These are phyloP conservation scores for Peronospora destructor DNA, from an alignment of 352 stramenopile species.

Conservation along the genomic window DNA sequence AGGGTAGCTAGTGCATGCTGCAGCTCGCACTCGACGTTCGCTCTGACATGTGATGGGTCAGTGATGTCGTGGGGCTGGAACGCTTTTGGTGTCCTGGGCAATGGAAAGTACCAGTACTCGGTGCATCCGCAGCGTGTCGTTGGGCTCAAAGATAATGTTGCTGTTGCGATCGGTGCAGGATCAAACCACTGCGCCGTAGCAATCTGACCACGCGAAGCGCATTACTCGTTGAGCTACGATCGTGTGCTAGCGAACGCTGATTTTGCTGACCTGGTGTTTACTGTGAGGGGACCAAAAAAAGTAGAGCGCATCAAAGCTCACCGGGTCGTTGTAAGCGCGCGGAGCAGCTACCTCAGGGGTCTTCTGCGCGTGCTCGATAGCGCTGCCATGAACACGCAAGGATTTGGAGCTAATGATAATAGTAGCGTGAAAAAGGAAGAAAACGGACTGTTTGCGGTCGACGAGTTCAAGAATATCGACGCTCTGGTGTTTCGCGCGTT, in stretches of 20 bases:
- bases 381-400: background rate
- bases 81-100: conserved; percentile 64
- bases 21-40: conserved; percentile 74
- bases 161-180: conserved; percentile 45
- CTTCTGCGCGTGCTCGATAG: conserved; percentile 39
- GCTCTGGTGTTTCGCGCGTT: conserved; percentile 55
- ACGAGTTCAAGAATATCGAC: conserved; percentile 56
- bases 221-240: conserved; percentile 63
- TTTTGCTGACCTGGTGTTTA: conserved; percentile 55
- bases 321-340: conserved; percentile 48
- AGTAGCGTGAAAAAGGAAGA: conserved; percentile 1
- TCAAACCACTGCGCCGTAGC: conserved; percentile 66
- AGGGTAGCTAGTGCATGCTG: conserved; percentile 38
- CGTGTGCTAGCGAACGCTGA: conserved; percentile 37
- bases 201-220: conserved; percentile 42
- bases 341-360: conserved; percentile 52
- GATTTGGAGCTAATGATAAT: background rate
- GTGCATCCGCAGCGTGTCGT: conserved; percentile 60
- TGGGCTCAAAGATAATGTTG: conserved; percentile 51
- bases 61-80: conserved; percentile 88
- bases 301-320: conserved; percentile 34
- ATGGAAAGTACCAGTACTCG: conserved; percentile 68
- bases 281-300: conserved; percentile 21
- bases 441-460: conserved; percentile 26
- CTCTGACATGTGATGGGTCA: conserved; percentile 36